phyloP scores from a whole-genome alignment of 305 asterid genomes.

The Petunia hybrid region DNA sequence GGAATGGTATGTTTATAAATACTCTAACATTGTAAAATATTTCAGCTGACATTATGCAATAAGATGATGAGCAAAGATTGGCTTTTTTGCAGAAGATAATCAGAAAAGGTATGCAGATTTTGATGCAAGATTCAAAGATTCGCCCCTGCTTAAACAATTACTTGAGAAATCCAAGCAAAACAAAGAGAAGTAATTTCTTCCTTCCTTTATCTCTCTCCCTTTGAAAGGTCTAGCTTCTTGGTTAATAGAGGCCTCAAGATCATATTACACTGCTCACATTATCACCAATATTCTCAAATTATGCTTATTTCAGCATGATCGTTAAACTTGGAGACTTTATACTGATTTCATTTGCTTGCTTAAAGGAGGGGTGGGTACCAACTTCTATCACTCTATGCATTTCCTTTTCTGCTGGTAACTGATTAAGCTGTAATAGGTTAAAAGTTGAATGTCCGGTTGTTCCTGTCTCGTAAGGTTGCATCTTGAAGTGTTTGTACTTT shows the following conservation, averaged over 20 bases:
- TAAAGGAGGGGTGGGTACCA: background rate
- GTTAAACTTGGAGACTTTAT: background rate
- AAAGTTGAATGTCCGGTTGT: no score
- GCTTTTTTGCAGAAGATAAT: slow-evolving; percentile 65
- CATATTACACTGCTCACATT: background rate
- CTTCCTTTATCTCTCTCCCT: background rate
- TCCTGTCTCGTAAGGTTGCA: no score
- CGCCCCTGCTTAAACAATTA: slow-evolving; percentile 83
- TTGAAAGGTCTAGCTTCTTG: background rate
- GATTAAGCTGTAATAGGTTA: background rate
- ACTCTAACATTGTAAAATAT: background rate
- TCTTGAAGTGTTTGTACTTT: no score
- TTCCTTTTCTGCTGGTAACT: background rate
- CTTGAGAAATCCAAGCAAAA: slow-evolving; percentile 77
- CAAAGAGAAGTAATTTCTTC: slow-evolving; percentile 69
- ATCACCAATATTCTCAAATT: background rate
- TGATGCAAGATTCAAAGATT: slow-evolving; percentile 86
- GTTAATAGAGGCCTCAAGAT: background rate
- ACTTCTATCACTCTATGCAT: background rate
- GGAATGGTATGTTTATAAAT: slow-evolving; percentile 58
- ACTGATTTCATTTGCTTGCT: background rate
- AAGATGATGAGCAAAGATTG: slow-evolving; percentile 24
- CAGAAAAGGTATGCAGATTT: slow-evolving; percentile 85
- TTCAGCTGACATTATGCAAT: slow-evolving; percentile 26
- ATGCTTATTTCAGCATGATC: background rate